Percentiles rank a stretch among this genome's conserved stretches.
Evolutionary conservation across 176 grass and related monocot genomes (phyloP).

Genomic region (Ananas comosus): DNA sequence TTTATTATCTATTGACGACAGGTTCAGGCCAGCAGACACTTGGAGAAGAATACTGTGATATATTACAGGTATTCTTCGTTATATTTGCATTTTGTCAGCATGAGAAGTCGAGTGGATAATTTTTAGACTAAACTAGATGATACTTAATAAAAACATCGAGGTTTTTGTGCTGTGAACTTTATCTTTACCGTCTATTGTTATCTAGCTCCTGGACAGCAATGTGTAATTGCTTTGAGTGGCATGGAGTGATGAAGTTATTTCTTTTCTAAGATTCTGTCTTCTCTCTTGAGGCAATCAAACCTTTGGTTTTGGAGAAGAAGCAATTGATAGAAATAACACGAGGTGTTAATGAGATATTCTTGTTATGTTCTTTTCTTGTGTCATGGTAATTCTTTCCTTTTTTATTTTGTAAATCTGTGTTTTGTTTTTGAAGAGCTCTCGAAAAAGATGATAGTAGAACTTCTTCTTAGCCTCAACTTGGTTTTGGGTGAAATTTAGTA

Average conservation of each 20-base stretch:
- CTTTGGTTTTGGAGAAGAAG: background rate
- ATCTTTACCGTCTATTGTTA: background rate
- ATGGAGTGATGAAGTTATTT: background rate
- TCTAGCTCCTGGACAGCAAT: background rate
- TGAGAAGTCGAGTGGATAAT: background rate
- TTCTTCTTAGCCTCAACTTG: no score
- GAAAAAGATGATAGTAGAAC: no score
- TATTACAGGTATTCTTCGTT: conserved; percentile 53
- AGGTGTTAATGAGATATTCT: no score
- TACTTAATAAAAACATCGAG: background rate
- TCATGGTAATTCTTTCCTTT: no score
- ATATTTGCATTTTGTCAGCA: conserved; percentile 11
- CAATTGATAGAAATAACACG: background rate
- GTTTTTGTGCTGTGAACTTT: background rate
- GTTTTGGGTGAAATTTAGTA: background rate
- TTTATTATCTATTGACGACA: conserved; percentile 94
- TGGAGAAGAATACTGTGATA: conserved; percentile 98
- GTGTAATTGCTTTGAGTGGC: background rate
- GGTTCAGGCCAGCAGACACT: conserved; percentile 95
- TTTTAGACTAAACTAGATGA: background rate
- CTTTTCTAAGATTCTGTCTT: background rate
- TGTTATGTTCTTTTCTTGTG: no score
- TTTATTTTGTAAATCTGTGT: no score
- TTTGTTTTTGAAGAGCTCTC: no score
- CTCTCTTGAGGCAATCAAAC: background rate